Conservation (phyloP, 2,329 filamentous ascomycete genomes). For the Penicillium sp. region DNA sequence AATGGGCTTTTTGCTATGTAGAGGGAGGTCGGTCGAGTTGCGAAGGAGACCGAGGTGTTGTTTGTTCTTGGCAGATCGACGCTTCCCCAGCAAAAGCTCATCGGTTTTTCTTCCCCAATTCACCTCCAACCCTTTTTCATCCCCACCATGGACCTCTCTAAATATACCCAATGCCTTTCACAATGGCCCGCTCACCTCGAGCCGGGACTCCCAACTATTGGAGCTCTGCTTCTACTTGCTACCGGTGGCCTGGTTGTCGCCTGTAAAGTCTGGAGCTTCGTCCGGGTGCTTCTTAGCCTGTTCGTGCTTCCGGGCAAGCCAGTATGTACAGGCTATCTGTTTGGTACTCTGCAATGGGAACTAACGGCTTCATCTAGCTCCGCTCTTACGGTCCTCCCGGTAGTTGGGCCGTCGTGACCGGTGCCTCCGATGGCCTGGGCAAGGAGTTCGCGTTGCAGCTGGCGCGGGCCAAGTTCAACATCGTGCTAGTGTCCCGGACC, state of each 20-base stretch:
- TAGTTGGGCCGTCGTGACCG: conserved; percentile 90
- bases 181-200: conserved; percentile 33
- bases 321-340: conserved; percentile 31
- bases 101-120: conserved; percentile 9
- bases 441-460: conserved; percentile 94
- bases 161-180: conserved; percentile 30
- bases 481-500: conserved; percentile 93
- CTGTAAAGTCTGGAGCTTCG: conserved; percentile 54
- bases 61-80: conserved; percentile 22
- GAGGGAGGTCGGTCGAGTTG: background rate
- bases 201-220: conserved; percentile 35
- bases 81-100: conserved; percentile 15
- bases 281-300: conserved; percentile 59
- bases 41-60: conserved; percentile 19
- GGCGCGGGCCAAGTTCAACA: conserved; percentile 85
- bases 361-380: conserved; percentile 54
- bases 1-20: background rate
- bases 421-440: conserved; percentile 91
- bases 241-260: conserved; percentile 57
- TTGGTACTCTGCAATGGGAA: conserved; percentile 1
- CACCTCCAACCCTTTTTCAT: background rate
- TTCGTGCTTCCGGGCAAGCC: conserved; percentile 59
- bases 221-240: conserved; percentile 34
- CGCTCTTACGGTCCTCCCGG: conserved; percentile 85
- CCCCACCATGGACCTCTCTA: conserved; percentile 32